Percentiles rank a stretch among this genome's conserved stretches.
Evolutionary conservation across 2,329 filamentous ascomycete genomes (phyloP).

Genomic region (Podosphaera fusca): DNA sequence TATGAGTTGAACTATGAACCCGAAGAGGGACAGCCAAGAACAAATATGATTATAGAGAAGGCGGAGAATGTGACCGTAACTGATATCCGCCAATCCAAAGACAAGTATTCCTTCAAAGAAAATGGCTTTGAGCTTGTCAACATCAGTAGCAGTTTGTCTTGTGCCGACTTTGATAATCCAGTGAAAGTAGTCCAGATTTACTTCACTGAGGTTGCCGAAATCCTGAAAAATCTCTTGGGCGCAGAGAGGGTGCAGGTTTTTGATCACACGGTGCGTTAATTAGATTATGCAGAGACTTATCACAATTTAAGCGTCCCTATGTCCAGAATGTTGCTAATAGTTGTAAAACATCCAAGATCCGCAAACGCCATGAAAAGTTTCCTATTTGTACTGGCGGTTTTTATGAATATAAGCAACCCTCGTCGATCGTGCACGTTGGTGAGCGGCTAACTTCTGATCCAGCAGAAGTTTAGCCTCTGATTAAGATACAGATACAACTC

Average conservation of each 20-base stretch:
- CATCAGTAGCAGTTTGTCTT: background rate
- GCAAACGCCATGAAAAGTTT: background rate
- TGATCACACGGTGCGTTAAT: background rate
- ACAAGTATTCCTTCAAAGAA: background rate
- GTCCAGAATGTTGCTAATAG: background rate
- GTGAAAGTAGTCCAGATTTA: background rate
- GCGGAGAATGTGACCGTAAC: background rate
- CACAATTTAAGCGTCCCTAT: background rate
- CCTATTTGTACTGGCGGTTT: background rate
- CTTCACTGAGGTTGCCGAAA: background rate
- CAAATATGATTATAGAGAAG: background rate
- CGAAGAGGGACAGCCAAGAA: background rate
- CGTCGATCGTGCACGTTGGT: background rate
- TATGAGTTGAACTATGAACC: conserved; percentile 1
- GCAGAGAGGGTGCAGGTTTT: background rate
- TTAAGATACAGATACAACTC: background rate
- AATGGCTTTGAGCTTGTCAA: background rate
- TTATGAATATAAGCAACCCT: background rate
- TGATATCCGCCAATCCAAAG: background rate
- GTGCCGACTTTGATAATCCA: background rate
- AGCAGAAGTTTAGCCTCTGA: background rate
- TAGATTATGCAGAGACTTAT: background rate
- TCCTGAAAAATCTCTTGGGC: background rate
- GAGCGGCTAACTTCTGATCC: background rate
- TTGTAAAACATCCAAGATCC: background rate